A percentile compares a stretch with the other conserved stretches of the same genome.
Evolutionary conservation across 805 yeast genomes (phyloP).

Genomic region (Sugiyamaella smithiae): DNA sequence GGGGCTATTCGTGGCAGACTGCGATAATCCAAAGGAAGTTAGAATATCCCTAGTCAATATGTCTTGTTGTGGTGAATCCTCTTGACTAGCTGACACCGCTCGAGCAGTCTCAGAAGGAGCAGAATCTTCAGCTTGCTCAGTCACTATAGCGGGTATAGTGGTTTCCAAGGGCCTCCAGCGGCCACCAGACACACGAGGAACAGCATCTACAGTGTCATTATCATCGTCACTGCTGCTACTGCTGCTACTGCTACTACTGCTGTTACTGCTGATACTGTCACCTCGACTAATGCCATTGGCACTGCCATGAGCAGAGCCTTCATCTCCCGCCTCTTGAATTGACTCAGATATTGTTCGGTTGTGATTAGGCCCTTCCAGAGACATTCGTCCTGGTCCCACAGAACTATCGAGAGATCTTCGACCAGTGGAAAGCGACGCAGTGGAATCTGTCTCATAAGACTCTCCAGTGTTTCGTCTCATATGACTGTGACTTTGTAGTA

Average conservation of each 20-base stretch:
- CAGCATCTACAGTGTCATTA: slow-evolving; percentile 1
- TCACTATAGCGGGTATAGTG: not conserved
- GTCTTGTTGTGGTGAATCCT: slow-evolving; percentile 12
- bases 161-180: slow-evolving; percentile 20
- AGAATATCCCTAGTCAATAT: slow-evolving; percentile 21
- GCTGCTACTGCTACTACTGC: not conserved
- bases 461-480: slow-evolving; percentile 6
- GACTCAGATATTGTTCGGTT: slow-evolving; percentile 17
- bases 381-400: slow-evolving; percentile 10
- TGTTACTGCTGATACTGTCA: no score
- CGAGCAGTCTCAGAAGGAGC: not conserved
- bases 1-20: slow-evolving; percentile 7
- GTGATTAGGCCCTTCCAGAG: slow-evolving; percentile 19
- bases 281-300: no score
- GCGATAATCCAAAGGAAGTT: slow-evolving; percentile 11
- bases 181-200: slow-evolving; percentile 5
- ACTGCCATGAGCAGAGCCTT: slow-evolving; percentile 4
- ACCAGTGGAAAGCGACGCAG: slow-evolving; percentile 32
- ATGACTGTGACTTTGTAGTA: not conserved
- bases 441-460: slow-evolving; percentile 24
- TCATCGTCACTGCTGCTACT: not conserved
- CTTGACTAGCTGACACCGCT: not conserved
- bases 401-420: slow-evolving; percentile 24
- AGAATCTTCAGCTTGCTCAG: slow-evolving; percentile 1
- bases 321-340: slow-evolving; percentile 11